These are phyloP conservation scores for Camellia sinensis DNA, from an alignment of 148 eudicot species.

Conservation along the genomic window DNA sequence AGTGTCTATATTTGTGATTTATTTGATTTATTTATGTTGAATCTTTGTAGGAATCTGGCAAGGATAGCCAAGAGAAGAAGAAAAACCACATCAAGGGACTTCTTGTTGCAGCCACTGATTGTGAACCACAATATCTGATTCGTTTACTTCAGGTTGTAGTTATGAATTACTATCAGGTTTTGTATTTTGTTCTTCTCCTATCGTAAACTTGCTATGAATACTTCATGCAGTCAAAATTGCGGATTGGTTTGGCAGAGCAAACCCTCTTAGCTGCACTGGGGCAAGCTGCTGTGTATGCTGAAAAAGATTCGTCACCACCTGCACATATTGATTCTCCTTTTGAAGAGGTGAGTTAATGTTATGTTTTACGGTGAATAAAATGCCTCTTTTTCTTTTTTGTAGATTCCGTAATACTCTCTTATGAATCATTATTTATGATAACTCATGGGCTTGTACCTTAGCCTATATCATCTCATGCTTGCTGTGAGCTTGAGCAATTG, in stretches of 20 bases:
- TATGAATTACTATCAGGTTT: conserved; percentile 5
- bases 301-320: conserved; percentile 66
- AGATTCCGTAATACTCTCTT: background rate
- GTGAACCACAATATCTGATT: conserved; percentile 90
- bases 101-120: conserved; percentile 89
- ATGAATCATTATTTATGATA: background rate
- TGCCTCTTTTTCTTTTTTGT: background rate
- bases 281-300: conserved; percentile 77
- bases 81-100: conserved; percentile 80
- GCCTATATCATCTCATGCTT: too few relatives aligned
- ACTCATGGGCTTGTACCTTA: too few relatives aligned
- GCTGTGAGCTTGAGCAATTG: background rate
- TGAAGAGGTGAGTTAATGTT: conserved; percentile 57
- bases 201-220: conserved; percentile 20
- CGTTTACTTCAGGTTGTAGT: conserved; percentile 77
- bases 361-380: background rate
- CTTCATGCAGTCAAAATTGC: conserved; percentile 66
- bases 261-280: conserved; percentile 87
- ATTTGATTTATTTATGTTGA: conserved; percentile 3
- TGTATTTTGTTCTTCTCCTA: background rate
- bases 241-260: conserved; percentile 94
- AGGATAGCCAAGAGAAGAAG: conserved; percentile 91
- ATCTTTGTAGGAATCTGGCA: conserved; percentile 64
- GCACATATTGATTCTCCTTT: conserved; percentile 54
- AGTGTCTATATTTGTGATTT: background rate